phyloP scores from a whole-genome alignment of 768 basidiomycete genomes.

The Russula foetens region DNA sequence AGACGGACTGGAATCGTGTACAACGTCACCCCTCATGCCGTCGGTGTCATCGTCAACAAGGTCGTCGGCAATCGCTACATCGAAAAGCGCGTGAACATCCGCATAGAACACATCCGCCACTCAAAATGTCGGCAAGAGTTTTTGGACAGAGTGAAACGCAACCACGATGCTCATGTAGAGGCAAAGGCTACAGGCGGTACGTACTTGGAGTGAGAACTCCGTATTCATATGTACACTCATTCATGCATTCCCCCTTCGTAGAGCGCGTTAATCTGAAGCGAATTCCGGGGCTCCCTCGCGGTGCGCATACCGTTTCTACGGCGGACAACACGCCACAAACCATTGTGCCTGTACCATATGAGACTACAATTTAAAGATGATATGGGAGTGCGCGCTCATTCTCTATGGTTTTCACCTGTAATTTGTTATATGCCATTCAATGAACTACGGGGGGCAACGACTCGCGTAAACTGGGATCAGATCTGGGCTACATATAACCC shows the following conservation, averaged over 20 bases:
- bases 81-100: constrained; percentile 98
- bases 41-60: constrained; percentile 97
- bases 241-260: constrained; percentile 23
- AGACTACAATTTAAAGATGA: constrained; percentile 82
- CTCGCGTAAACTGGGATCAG: neutral
- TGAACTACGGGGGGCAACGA: neutral
- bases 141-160: constrained; percentile 89
- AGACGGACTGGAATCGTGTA: constrained; percentile 98
- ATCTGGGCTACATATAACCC: neutral
- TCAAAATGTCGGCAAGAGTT: constrained; percentile 98
- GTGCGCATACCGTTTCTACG: constrained; percentile 64
- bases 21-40: constrained; percentile 92
- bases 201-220: constrained; percentile 25
- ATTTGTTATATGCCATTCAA: constrained; percentile 1
- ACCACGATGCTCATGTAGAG: constrained; percentile 73
- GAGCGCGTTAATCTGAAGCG: constrained; percentile 84
- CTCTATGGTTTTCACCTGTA: neutral
- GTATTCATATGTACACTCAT: neutral
- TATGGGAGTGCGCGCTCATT: neutral
- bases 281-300: constrained; percentile 74
- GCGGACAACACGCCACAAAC: constrained; percentile 82
- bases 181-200: constrained; percentile 88
- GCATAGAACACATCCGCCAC: constrained; percentile 92
- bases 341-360: constrained; percentile 87
- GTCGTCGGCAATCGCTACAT: constrained; percentile 98